phyloP scores from a whole-genome alignment of 2,329 filamentous ascomycete genomes.

The Phaeosphaeria sp. region DNA sequence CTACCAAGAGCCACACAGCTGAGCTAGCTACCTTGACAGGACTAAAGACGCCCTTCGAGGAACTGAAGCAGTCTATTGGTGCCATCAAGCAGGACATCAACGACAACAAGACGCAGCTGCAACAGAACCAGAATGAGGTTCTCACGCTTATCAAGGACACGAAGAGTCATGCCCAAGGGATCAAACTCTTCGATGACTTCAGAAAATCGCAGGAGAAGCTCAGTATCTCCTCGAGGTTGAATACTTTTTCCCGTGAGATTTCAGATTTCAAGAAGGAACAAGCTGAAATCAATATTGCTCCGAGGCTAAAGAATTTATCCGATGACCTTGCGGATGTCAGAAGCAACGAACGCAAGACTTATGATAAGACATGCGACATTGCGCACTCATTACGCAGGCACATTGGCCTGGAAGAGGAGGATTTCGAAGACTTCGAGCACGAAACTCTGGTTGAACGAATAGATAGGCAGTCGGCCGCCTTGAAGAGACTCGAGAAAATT shows the following conservation, averaged over 20 bases:
- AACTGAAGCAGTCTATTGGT: not conserved
- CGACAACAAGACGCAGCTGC: not conserved
- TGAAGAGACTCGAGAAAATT: too few relatives aligned
- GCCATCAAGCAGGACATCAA: not conserved
- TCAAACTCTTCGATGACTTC: not conserved
- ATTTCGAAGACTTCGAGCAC: not conserved
- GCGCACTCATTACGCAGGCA: not conserved
- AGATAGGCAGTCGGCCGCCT: not conserved
- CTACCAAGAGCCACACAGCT: too few relatives aligned
- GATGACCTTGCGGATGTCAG: not conserved
- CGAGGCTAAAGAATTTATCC: not conserved
- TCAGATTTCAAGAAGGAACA: not conserved
- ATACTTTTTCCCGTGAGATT: not conserved
- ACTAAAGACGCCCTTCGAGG: too few relatives aligned
- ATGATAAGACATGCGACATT: not conserved
- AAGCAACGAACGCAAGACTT: not conserved
- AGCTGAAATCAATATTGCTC: not conserved
- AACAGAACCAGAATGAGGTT: not conserved
- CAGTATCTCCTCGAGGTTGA: not conserved
- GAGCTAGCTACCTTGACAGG: too few relatives aligned
- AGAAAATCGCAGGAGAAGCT: not conserved
- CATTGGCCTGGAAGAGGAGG: not conserved
- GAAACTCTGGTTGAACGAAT: not conserved
- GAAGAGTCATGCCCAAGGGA: not conserved
- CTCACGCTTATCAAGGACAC: not conserved